Base-by-base conservation (phyloP, 768 basidiomycete genomes). In the Saitozyma podzolica region DNA sequence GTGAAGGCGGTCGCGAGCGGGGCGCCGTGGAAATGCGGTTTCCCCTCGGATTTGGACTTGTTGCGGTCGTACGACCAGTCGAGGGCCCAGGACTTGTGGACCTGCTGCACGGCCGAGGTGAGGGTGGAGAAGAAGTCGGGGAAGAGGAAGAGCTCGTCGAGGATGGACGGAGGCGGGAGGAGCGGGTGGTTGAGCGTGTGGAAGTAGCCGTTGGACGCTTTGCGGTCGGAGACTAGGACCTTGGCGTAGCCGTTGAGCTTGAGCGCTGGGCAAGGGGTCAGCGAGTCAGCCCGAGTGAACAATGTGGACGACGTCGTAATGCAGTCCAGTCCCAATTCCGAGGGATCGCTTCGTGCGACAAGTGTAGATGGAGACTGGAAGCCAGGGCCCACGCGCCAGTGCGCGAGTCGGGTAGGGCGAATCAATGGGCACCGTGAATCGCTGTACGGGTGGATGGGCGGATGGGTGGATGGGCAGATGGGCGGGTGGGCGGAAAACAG, bases 151-250 rank as follows among this genome's bases (percentile, higher is more conserved):
- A 75, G 65, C 40, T 68, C 64, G 43, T 80, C 76, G 52, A 82
- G 66, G 40, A 80, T 69, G 0, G 73, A 68, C 19, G 75, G 71
- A 13, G 81, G 81, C 9, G 81, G 81, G 47, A 81, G 55, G 9
- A 88, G 78, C 5, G 87, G 86, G 68, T 83, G 81, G 61, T 83
- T 81, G 54, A 87, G 76, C 14, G 82, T 82, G 71, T 88, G 86
- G 14, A 87, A 80, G 50, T 67, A 80, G 17, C 87, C 87, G 69
- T 87, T 87, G 37, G 78, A 74, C 20, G 85, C 82, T 58, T 80
- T 74, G 11, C 81, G 75, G 69, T 86, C 81, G 10, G 80, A 67
- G n/a, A 73, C 72, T 11, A 68, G 64, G 19, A 79, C 70, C 56
- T 80, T 82, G 48, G 83, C 81, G 63, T 82, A 83, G 43, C 84